Evolutionary conservation across 202 grass and related monocot genomes (phyloP).

Genomic region (Zoysia matrella): DNA sequence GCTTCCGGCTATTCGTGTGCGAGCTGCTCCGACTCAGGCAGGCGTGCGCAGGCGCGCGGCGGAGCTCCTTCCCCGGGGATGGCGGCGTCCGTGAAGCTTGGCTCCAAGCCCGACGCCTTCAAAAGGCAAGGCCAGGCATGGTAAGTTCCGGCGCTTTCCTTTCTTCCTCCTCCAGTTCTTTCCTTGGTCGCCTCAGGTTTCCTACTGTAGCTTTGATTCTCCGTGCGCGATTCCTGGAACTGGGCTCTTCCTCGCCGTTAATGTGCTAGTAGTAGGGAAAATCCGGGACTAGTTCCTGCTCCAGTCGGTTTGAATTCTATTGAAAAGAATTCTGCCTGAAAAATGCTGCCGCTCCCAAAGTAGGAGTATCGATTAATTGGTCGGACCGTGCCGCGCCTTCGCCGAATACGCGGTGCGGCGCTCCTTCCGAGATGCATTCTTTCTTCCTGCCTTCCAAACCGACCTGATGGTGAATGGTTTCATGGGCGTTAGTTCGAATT

Average conservation of each 20-base stretch:
- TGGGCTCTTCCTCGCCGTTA: too few relatives aligned
- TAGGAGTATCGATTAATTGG: neutral
- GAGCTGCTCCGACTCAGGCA: neutral
- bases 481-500: conserved; percentile 2
- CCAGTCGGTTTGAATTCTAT: neutral
- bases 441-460: neutral
- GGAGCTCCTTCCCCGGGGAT: too few relatives aligned
- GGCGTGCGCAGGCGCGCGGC: neutral
- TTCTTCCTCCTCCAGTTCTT: too few relatives aligned
- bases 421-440: too few relatives aligned
- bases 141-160: too few relatives aligned
- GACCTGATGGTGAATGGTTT: neutral
- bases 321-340: neutral
- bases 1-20: conserved; percentile 7
- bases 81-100: conserved; percentile 80
- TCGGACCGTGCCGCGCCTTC: neutral
- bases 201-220: neutral
- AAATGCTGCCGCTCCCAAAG: neutral
- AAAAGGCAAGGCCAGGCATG: too few relatives aligned
- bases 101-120: conserved; percentile 52
- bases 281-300: conserved; percentile 4
- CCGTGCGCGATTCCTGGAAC: neutral
- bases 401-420: neutral
- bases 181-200: neutral
- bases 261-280: neutral